Conservation (phyloP, 306 rosid species). For the cucumber (Cucumis sativus) region Cucumber_9930_V3 NC_026661.2:4863501-4864000, state of each 20-base stretch:
- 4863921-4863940: neutral
- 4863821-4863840: neutral
- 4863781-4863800: neutral
- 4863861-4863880: neutral
- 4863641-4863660: neutral
- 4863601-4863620: neutral
- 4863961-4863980: neutral
- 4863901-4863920: neutral
- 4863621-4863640: neutral
- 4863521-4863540: neutral
- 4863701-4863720: neutral
- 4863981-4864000: neutral
- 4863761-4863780: neutral
- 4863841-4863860: neutral
- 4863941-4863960: neutral
- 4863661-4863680: neutral
- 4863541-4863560: neutral
- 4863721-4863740: neutral
- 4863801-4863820: neutral
- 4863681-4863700: neutral
- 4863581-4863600: neutral
- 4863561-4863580: neutral
- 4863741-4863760: neutral
- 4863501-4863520: neutral
- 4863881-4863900: neutral